Conservation (phyloP, 2,329 filamentous ascomycete species). For the Exophiala spinifera region DNA sequence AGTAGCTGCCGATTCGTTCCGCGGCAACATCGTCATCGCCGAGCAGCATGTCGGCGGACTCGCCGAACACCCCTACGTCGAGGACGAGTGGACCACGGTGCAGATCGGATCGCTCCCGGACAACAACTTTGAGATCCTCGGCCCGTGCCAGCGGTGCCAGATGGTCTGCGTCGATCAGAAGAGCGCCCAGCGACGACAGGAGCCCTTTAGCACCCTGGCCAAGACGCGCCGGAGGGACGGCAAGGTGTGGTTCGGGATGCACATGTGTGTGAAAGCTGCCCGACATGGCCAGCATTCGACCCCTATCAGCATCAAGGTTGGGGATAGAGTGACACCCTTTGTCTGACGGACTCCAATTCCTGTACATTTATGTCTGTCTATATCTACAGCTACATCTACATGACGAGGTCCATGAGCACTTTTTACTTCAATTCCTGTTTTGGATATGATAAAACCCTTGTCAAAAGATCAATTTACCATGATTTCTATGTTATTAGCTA, state of each 20-base stretch:
- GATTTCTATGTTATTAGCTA: too few relatives aligned
- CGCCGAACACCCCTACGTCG: conserved; percentile 63
- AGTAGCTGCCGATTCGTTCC: conserved; percentile 72
- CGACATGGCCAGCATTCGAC: neutral
- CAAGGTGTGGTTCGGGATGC: conserved; percentile 85
- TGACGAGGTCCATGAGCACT: neutral
- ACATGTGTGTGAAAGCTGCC: conserved; percentile 48
- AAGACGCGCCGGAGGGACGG: conserved; percentile 82
- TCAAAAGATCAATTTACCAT: too few relatives aligned
- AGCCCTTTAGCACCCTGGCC: conserved; percentile 83
- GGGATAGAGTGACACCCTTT: conserved; percentile 17
- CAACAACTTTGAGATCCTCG: conserved; percentile 58
- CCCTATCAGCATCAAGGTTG: conserved; percentile 10
- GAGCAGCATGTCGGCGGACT: conserved; percentile 41
- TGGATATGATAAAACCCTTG: too few relatives aligned
- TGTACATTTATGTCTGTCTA: neutral
- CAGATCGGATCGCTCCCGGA: conserved; percentile 53
- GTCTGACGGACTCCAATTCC: neutral
- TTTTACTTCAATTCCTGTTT: neutral
- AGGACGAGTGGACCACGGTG: conserved; percentile 73
- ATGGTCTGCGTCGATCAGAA: conserved; percentile 94
- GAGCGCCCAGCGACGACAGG: conserved; percentile 71
- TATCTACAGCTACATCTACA: neutral
- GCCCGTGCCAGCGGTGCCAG: conserved; percentile 83
- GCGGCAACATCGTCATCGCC: conserved; percentile 80